A percentile compares a stretch with the other conserved stretches of the same genome.
phyloP scores from a whole-genome alignment of 305 asterid species.

The Fraxinus albicans region DNA sequence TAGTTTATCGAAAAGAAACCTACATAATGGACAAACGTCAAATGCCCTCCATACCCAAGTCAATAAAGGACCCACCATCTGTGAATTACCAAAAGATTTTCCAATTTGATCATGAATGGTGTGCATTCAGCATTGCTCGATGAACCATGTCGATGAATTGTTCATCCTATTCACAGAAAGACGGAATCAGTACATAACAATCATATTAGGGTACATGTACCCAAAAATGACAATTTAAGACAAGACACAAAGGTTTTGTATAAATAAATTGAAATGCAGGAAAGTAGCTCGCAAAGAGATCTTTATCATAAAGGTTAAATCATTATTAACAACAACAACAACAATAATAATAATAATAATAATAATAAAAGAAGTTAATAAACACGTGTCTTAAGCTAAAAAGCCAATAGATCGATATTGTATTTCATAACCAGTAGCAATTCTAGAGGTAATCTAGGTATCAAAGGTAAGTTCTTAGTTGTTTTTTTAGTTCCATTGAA shows the following conservation, averaged over 20 bases:
- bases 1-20: background rate
- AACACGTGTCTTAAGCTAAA: background rate
- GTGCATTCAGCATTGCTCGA: slow-evolving; percentile 63
- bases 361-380: background rate
- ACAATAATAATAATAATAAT: background rate
- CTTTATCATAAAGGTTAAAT: background rate
- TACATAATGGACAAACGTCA: slow-evolving; percentile 5
- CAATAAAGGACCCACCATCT: slow-evolving; percentile 10
- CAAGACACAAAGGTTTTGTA: background rate
- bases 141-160: slow-evolving; percentile 80
- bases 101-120: slow-evolving; percentile 41
- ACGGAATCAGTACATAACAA: background rate
- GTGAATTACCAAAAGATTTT: background rate
- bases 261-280: background rate
- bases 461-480: background rate
- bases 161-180: slow-evolving; percentile 49
- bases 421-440: background rate
- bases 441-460: background rate
- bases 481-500: background rate
- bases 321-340: background rate
- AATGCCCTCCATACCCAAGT: slow-evolving; percentile 4
- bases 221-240: background rate
- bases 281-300: background rate
- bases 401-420: background rate
- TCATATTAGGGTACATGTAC: background rate